These are phyloP conservation scores for Eucalyptus sp. DNA, from an alignment of 345 rosid species.

Conservation along the genomic window DNA sequence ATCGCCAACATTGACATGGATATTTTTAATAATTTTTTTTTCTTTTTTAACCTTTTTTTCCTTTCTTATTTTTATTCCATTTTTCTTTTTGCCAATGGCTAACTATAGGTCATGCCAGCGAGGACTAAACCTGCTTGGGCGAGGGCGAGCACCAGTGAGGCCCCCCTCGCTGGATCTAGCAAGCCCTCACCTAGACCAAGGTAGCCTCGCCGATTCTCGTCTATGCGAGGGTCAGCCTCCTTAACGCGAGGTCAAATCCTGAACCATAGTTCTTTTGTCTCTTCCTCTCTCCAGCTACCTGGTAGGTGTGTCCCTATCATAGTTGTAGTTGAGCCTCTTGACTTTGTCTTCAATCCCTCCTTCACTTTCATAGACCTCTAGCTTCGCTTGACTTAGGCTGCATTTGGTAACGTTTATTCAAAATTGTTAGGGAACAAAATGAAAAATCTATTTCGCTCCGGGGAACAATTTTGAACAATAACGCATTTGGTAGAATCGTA, in stretches of 20 bases:
- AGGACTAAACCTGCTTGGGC: background rate
- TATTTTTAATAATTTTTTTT: too few species aligned
- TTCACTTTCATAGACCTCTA: background rate
- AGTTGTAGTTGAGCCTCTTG: background rate
- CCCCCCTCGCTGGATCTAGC: fast-evolving
- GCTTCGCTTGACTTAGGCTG: background rate
- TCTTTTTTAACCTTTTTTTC: fast-evolving
- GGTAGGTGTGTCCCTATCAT: background rate
- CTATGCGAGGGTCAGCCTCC: background rate
- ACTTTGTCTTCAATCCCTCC: background rate
- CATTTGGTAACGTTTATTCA: too few species aligned
- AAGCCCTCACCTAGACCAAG: fast-evolving
- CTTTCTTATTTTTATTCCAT: too few species aligned
- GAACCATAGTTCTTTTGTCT: background rate
- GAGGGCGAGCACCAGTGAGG: fast-evolving
- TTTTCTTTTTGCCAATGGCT: fast-evolving
- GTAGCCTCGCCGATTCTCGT: fast-evolving
- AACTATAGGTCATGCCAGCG: fast-evolving
- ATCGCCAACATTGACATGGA: fast-evolving
- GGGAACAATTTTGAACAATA: too few species aligned
- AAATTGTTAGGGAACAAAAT: too few species aligned
- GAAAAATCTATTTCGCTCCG: too few species aligned
- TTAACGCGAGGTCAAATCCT: background rate
- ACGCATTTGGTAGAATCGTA: too few species aligned
- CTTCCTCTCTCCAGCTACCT: background rate